A percentile compares a stretch with the other conserved stretches of the same genome.
These are phyloP conservation scores for Aspergillus pseudoviridinutans DNA, from an alignment of 2,329 filamentous ascomycete genomes.

Conservation along the genomic window DNA sequence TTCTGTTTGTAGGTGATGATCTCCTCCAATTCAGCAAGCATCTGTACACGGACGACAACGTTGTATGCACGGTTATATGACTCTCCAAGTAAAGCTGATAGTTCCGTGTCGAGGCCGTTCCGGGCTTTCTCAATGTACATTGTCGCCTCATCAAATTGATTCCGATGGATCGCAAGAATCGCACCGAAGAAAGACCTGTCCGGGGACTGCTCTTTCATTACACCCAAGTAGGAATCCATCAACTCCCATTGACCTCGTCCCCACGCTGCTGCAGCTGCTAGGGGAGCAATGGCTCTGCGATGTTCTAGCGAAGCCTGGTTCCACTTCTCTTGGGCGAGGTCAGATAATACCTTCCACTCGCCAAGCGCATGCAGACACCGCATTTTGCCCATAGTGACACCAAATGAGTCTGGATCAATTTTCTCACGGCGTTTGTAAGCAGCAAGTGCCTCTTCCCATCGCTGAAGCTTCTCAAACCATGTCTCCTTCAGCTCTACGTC, in stretches of 20 bases:
- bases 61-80: slow-evolving; percentile 97
- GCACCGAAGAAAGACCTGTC: slow-evolving; percentile 97
- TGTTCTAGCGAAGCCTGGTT: slow-evolving; percentile 82
- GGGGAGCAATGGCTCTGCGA: slow-evolving; percentile 82
- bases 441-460: slow-evolving; percentile 93
- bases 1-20: slow-evolving; percentile 97
- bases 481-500: slow-evolving; percentile 96
- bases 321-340: slow-evolving; percentile 89
- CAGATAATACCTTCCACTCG: slow-evolving; percentile 92
- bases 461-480: slow-evolving; percentile 97
- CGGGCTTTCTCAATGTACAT: slow-evolving; percentile 85
- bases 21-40: slow-evolving; percentile 97
- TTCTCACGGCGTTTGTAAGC: slow-evolving; percentile 86
- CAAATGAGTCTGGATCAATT: slow-evolving; percentile 73
- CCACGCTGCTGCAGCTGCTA: slow-evolving; percentile 95
- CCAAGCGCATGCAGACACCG: slow-evolving; percentile 93
- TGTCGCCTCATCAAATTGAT: slow-evolving; percentile 90
- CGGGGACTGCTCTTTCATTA: slow-evolving; percentile 89
- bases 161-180: slow-evolving; percentile 89
- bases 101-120: slow-evolving; percentile 89
- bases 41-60: slow-evolving; percentile 96
- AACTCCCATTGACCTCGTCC: slow-evolving; percentile 94
- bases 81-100: slow-evolving; percentile 94
- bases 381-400: slow-evolving; percentile 99
- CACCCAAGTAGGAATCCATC: slow-evolving; percentile 95